Percentiles rank a stretch among this genome's conserved stretches.
These are phyloP conservation scores for Stenogyne calaminthoides DNA, from an alignment of 305 asterid species.

Conservation along the genomic window DNA sequence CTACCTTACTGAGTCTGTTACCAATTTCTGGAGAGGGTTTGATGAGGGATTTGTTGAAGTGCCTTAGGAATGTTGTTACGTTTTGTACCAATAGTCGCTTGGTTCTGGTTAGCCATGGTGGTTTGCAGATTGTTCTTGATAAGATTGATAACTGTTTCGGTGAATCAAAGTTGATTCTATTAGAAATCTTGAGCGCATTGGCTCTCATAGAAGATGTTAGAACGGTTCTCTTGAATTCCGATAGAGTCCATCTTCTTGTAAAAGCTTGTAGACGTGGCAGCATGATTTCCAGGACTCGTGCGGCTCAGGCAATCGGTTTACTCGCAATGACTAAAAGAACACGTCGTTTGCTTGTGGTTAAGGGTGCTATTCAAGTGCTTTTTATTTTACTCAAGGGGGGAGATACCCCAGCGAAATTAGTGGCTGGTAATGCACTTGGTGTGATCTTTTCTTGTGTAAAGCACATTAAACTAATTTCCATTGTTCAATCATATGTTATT, in stretches of 20 bases:
- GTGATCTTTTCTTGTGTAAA: slow-evolving; percentile 52
- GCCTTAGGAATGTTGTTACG: slow-evolving; percentile 50
- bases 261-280: slow-evolving; percentile 56
- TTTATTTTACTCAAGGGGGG: slow-evolving; percentile 45
- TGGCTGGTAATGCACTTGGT: slow-evolving; percentile 67
- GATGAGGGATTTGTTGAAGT: slow-evolving; percentile 45
- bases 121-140: slow-evolving; percentile 43
- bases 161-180: slow-evolving; percentile 36
- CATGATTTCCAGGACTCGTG: slow-evolving; percentile 58
- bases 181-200: slow-evolving; percentile 63
- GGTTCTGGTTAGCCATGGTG: slow-evolving; percentile 44
- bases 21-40: slow-evolving; percentile 40
- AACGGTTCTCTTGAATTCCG: slow-evolving; percentile 40
- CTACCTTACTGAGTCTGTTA: slow-evolving; percentile 44
- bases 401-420: slow-evolving; percentile 39
- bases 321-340: slow-evolving; percentile 56
- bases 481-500: slow-evolving; percentile 33
- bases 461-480: slow-evolving; percentile 47
- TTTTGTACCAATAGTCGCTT: slow-evolving; percentile 41
- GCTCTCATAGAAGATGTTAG: slow-evolving; percentile 64
- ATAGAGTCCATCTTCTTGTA: slow-evolving; percentile 43
- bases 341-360: slow-evolving; percentile 37
- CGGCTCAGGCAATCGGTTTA: slow-evolving; percentile 66
- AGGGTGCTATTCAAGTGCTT: slow-evolving; percentile 47
- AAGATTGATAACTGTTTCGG: slow-evolving; percentile 38